These are phyloP conservation scores for Chlorella sp. DNA, from an alignment of 139 green algal genomes.

Conservation along the genomic window DNA sequence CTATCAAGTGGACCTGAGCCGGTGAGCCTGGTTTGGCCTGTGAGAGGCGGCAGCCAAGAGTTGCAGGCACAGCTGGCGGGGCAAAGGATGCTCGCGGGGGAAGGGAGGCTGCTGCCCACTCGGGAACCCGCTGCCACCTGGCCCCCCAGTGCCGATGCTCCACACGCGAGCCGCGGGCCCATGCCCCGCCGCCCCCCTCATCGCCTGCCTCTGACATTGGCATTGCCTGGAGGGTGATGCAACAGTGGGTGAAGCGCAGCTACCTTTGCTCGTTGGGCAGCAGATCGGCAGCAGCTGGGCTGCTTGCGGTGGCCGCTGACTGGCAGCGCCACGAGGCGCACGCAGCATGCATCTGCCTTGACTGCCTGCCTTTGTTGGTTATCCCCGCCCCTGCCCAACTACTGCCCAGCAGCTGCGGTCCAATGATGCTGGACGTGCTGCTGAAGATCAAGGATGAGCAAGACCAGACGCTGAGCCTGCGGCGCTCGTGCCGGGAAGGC, in stretches of 20 bases:
- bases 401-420: conserved; percentile 55
- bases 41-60: neutral
- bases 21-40: conserved; percentile 3
- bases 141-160: neutral
- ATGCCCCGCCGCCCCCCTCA: no score
- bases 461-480: conserved; percentile 87
- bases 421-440: conserved; percentile 99
- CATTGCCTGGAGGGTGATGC: no score
- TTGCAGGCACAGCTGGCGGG: neutral
- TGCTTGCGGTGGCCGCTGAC: no score
- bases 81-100: neutral
- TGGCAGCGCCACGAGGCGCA: no score
- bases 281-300: no score
- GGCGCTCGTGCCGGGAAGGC: conserved; percentile 95
- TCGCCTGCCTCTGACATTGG: neutral
- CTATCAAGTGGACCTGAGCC: conserved; percentile 95
- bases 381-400: neutral
- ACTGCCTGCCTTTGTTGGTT: neutral
- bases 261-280: no score
- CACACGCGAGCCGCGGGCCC: no score
- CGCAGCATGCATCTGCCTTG: neutral
- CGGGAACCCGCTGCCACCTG: neutral
- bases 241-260: no score
- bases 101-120: neutral
- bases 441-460: conserved; percentile 99